Conservation (phyloP, 768 basidiomycete species). For the Saitozyma sp. region DNA sequence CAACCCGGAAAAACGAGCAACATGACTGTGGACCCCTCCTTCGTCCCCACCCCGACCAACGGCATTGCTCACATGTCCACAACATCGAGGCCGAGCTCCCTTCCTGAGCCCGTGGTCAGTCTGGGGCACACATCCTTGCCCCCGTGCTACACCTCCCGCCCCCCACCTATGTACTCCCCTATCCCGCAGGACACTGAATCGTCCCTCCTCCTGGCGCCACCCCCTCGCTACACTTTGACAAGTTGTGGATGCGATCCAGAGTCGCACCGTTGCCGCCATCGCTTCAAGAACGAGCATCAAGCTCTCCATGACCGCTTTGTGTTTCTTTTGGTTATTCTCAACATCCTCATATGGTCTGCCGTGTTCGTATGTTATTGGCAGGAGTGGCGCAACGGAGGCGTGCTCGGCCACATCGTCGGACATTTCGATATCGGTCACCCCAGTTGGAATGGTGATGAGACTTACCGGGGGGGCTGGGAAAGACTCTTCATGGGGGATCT, state of each 20-base stretch:
- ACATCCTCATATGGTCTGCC: constrained; percentile 13
- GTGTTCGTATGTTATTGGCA: constrained; percentile 9
- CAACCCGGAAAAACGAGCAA: too few relatives aligned
- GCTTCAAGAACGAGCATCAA: background rate
- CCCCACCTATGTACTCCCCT: constrained; percentile 24
- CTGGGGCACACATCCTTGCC: too few relatives aligned
- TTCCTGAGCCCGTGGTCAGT: too few relatives aligned
- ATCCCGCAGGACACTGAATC: constrained; percentile 21
- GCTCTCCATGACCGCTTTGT: constrained; percentile 9
- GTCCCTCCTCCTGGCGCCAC: constrained; percentile 30
- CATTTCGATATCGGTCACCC: background rate
- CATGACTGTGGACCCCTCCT: too few relatives aligned
- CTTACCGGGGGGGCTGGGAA: background rate
- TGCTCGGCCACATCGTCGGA: background rate
- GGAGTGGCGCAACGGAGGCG: constrained; percentile 2
- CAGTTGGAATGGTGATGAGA: background rate
- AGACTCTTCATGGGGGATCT: background rate
- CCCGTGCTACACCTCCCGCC: background rate
- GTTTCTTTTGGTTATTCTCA: constrained; percentile 11
- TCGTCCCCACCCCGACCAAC: too few relatives aligned
- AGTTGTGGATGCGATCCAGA: constrained; percentile 1
- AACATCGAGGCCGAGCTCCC: too few relatives aligned
- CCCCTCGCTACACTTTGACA: constrained; percentile 16
- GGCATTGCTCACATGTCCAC: too few relatives aligned
- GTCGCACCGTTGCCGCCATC: background rate